Evolutionary conservation across 1,284 basidiomycete genomes (phyloP), one percentile per base, ranked within the genome.

Genomic region (Moesziomyces aphidis): DNA sequence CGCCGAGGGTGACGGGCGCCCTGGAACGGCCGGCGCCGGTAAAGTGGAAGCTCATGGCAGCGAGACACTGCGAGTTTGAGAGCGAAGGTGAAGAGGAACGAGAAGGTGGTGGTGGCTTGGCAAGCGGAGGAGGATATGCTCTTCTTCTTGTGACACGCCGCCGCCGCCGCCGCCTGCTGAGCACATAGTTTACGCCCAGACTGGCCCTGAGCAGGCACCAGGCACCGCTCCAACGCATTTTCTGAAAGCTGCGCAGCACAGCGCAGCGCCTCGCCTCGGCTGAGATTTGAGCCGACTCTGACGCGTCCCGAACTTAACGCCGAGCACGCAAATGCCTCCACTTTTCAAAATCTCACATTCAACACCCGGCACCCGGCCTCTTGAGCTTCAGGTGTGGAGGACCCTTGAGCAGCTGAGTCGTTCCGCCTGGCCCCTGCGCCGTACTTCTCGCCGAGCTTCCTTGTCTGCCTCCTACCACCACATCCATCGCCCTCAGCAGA

Each of bases 21-120:
- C 58, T 53, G 22, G 73, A 52, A 10, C 65, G 59, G 24, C 65
- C 59, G 28, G 66, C 63, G 48, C 76, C 76, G 3, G 73, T 78
- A 56, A 78, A 78, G 49, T 78, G 66, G 50, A 73, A 78, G 60
- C 66, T 66, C 74, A 76, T 76, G 4, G 24, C 49, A 26, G 49
- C 22, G 26, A n/a, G 13, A 22, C 46, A 13, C 22, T 26, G 51
- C 34, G 7, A 23, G 17, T 6, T 1, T 22, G 31, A 7, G 23
- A 19, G 23, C n/a, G 17, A 0, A 9, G 26, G 23, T 17, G 17
- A 0, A 9, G 26, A 13, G 31, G 24, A 28, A 17, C 9, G 34
- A n/a, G 22, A n/a, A 45, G 42, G 22, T 53, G 54, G 53, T 45
- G 43, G n/a, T 34, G 13, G 22, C 17, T 19, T 31, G 50, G 1